Base-by-base conservation (phyloP, 1,139 yeast genomes). In the Neolecta irregularis region DNA sequence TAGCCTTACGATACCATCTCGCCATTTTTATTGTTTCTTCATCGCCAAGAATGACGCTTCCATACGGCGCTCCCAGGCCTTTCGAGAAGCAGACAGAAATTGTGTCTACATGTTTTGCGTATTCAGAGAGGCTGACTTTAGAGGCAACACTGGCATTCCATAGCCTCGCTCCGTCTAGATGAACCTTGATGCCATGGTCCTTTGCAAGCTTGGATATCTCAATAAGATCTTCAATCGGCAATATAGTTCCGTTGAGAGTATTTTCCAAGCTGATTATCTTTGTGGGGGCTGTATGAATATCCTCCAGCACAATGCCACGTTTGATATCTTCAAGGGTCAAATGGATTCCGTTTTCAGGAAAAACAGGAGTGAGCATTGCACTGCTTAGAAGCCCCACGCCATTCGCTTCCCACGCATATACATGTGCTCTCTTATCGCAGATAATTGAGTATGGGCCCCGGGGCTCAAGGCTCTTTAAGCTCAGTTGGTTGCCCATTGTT, bases 21-120 rank as follows among this genome's bases (percentile, higher is more conserved):
- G 92, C 85, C 51, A 72, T 74, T 48, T 64, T 61, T 46, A 83
- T 74, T 46, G 74, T 65, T 38, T 61, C 61, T 13, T 56, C 48
- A 35, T 65, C 62, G 34, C 93, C 91, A 40, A 83, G 95, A 35
- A 85, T 63, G 3, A 85, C 72, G 13, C 93, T 78, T 4, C 96
- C 96, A 50, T 83, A 72, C 40, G 96, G 96, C 1, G 96, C 95
- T 43, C 94, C 94, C 49, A 85, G 64, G 3, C 93, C 78, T 58
- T 85, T 85, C 37, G 93, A 79, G 43, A 85, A 61, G 57, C 96
- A 85, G 38, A 85, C 66, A 5, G 94, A 80, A 36, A 85, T 80
- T 24, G 92, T 72, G 57, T 85, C 96, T 53, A 85, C 85, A 47
- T 73, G 61, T 44, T 69, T 62, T 50, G 93, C 79, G 55, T 75